Base-by-base conservation (phyloP, 2,329 filamentous ascomycete species). In the Grosmannia penicillata region DNA sequence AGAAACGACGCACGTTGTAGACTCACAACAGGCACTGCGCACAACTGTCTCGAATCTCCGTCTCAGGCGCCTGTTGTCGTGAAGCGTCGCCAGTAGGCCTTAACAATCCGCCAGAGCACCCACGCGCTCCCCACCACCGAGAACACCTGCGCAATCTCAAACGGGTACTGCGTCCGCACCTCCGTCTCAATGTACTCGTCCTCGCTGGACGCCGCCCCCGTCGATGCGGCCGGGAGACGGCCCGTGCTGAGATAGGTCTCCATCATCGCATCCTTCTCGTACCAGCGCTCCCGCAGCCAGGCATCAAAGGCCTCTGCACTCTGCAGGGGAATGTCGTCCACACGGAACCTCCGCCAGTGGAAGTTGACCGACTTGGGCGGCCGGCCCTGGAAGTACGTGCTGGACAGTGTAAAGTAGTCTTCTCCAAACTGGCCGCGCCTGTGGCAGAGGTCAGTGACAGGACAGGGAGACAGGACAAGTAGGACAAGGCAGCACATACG, bases 331-430 rank as follows among this genome's bases (percentile, higher is more conserved):
- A 98, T 93, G 17, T 85, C 76, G 18, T 71, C 70, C 13, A 95
- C 55, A 25, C 73, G 72, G 58, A 93, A 95, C 9, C 86, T 77
- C 38, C 91, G 76, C 85, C 89, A 98, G 59, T 93, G 82, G 65
- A 96, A 87, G 58, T 95, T 96, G 51, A 96, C 87, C 2, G 86
- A 94, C 55, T 87, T 94, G 2, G 89, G 91, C 1, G 87, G 80
- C 1, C 83, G 75, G 11, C 91, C 87, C 56, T 91, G 75, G 45
- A 95, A 78, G 54, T 91, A 94, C 4, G 85, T 93, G 35, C 86
- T 86, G 3, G 75, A 72, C 4, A 98, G 66, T 0, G 83, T 87
- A 57, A 93, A 96, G 51, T 83, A 81, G 35, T 93, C 76, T 54
- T 96, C 87, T n/a, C 89, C 87, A 48, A 79, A 95, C 49, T 81